Evolutionary conservation across 1,139 yeast species (phyloP).

Genomic region (Saccharomycopsis hybrid): DNA sequence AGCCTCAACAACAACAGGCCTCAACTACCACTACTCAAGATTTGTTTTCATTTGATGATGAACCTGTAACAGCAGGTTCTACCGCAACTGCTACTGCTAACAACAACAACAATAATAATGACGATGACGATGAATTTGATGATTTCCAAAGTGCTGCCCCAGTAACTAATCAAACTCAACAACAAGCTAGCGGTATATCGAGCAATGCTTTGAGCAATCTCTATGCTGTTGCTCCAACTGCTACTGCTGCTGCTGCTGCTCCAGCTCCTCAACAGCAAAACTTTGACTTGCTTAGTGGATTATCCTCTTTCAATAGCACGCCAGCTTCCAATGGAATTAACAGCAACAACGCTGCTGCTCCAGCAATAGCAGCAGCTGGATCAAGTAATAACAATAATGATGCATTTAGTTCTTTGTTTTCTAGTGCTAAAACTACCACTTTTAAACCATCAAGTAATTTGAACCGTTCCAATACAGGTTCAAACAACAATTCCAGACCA

Average conservation of each 20-base stretch:
- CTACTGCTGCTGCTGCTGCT: too few species aligned
- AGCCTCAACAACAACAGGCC: slow-evolving; percentile 31
- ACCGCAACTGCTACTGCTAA: too few species aligned
- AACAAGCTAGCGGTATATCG: not conserved
- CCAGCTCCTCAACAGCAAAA: slow-evolving; percentile 21
- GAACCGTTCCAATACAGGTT: too few species aligned
- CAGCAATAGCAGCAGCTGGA: slow-evolving; percentile 21
- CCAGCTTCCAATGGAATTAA: too few species aligned
- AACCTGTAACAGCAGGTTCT: too few species aligned
- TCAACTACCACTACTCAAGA: slow-evolving; percentile 35
- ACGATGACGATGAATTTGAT: slow-evolving; percentile 86
- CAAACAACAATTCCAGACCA: too few species aligned
- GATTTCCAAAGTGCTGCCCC: slow-evolving; percentile 84
- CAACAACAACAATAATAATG: slow-evolving; percentile 32
- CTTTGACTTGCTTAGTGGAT: slow-evolving; percentile 15
- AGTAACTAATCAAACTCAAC: slow-evolving; percentile 21
- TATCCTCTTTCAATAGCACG: too few species aligned
- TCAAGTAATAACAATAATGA: slow-evolving; percentile 45
- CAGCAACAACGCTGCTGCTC: too few species aligned
- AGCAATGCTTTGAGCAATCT: slow-evolving; percentile 25
- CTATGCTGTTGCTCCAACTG: too few species aligned
- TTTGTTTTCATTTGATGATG: slow-evolving; percentile 46
- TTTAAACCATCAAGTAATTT: not conserved
- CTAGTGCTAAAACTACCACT: slow-evolving; percentile 54
- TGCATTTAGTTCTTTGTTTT: slow-evolving; percentile 78